Base-by-base conservation (phyloP, 371 early-diverging fungal genomes). In the Mortierella sp. region DNA sequence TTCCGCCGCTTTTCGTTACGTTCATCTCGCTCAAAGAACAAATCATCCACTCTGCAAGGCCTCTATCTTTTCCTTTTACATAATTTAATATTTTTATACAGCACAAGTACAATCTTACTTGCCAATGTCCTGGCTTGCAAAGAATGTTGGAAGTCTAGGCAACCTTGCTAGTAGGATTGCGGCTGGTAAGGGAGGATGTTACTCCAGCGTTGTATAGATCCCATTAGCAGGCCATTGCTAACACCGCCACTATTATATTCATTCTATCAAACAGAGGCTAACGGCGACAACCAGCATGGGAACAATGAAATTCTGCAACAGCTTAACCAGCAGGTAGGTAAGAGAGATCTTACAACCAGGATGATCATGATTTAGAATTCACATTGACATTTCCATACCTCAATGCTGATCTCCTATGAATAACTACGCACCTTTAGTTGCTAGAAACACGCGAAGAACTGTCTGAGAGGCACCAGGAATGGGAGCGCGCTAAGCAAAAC, bases 71-170 rank as follows among this genome's bases (percentile, higher is more conserved):
- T n/a, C 18, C 8, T 18, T 51, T 51, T 18, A 18, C n/a, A 51
- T 51, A 51, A 51, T 51, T 51, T 51, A n/a, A 51, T 18, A 8
- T 51, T 51, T n/a, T 4, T 64, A n/a, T 51, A n/a, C 37, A 9
- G 54, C 55, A 62, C 5, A 66, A 26, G 28, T 18, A 37, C 51
- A 68, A 22, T 18, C 54, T 49, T 37, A 52, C 49, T 52, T 66
- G 68, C 62, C 65, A 69, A 80, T 80, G 80, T 70, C 80, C 72
- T 80, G 80, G 80, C 61, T 80, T 52, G 32, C 80, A 71, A 80
- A 72, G 62, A 75, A 75, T 65, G 75, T 80, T 30, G 75, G 73
- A 49, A 75, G 71, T 59, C 75, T 78, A 57, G 67, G 73, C 64
- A 78, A 74, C 75, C 69, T 80, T 52, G 81, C 81, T 52, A 73